Conservation (phyloP, 306 rosid species). For the Dalbergia cultrata region DNA sequence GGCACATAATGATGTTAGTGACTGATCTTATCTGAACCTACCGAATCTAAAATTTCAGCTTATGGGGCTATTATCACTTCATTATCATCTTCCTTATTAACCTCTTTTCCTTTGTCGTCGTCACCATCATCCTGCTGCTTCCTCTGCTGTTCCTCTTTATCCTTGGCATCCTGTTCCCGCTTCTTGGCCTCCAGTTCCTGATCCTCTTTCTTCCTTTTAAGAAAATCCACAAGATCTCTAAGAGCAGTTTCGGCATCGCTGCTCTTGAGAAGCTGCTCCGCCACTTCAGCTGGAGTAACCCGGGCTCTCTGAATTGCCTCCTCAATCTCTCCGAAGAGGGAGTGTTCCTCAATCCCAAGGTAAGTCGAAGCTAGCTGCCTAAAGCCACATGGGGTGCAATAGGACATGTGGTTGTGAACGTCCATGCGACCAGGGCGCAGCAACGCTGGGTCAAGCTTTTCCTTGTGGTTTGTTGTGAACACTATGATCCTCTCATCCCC, state of each 20-base stretch:
- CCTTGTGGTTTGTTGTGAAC: slow-evolving; percentile 62
- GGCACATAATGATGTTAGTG: not conserved
- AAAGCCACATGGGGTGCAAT: slow-evolving; percentile 50
- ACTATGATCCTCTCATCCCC: slow-evolving; percentile 61
- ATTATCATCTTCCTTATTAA: not conserved
- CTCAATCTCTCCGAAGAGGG: slow-evolving; percentile 40
- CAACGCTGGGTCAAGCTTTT: slow-evolving; percentile 53
- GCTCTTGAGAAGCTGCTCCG: slow-evolving; percentile 56
- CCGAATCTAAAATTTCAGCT: not conserved
- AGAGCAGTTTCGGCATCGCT: slow-evolving; percentile 29
- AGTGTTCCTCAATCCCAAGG: slow-evolving; percentile 46
- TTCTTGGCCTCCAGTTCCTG: slow-evolving; percentile 32
- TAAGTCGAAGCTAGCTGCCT: slow-evolving; percentile 48
- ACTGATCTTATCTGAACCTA: not conserved
- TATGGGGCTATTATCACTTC: not conserved
- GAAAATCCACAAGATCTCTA: slow-evolving; percentile 9
- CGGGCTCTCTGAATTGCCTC: slow-evolving; percentile 37
- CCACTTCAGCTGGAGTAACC: slow-evolving; percentile 59
- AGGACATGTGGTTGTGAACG: slow-evolving; percentile 59
- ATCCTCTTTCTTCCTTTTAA: slow-evolving; percentile 33
- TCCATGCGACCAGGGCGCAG: slow-evolving; percentile 60
- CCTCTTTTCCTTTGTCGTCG: not conserved
- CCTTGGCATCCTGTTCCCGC: slow-evolving; percentile 23
- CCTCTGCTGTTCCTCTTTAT: slow-evolving; percentile 17
- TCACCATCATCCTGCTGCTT: slow-evolving; percentile 4